Evolutionary conservation across 2,329 filamentous ascomycete genomes (phyloP).

Genomic region (Aspergillus sp.): DNA sequence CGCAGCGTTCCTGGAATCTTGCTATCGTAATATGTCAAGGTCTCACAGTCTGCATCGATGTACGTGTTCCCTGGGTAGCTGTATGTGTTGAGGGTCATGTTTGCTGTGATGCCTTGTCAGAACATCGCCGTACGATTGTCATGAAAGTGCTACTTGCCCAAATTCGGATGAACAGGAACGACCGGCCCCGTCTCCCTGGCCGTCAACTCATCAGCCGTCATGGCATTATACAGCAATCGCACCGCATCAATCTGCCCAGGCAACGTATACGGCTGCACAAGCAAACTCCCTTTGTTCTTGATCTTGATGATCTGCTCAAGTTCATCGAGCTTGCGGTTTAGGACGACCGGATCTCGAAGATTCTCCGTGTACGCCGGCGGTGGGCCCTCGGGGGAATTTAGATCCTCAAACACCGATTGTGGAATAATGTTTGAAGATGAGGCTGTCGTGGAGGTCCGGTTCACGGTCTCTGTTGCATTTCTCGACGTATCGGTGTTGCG

Average conservation of each 20-base stretch:
- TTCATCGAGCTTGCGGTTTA: background rate
- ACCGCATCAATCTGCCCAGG: slow-evolving; percentile 1
- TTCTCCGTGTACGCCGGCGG: background rate
- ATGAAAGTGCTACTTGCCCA: background rate
- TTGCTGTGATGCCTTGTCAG: background rate
- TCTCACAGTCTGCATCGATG: background rate
- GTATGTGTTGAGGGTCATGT: background rate
- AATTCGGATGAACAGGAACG: background rate
- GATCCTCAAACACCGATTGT: background rate
- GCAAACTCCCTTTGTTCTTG: background rate
- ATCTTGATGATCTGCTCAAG: background rate
- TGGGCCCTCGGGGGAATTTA: background rate
- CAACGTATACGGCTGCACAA: background rate
- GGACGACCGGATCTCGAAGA: background rate
- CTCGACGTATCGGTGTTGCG: background rate
- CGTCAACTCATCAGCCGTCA: background rate
- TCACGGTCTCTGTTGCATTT: background rate
- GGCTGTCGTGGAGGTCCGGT: background rate
- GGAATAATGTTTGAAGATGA: background rate
- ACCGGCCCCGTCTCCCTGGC: background rate
- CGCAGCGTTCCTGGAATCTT: background rate
- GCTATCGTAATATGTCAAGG: background rate
- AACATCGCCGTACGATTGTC: background rate
- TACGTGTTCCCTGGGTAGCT: background rate
- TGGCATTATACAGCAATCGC: background rate